Evolutionary conservation across 192 early-diverging fungal species (phyloP).

Genomic region (Coemansia umbellata): DNA sequence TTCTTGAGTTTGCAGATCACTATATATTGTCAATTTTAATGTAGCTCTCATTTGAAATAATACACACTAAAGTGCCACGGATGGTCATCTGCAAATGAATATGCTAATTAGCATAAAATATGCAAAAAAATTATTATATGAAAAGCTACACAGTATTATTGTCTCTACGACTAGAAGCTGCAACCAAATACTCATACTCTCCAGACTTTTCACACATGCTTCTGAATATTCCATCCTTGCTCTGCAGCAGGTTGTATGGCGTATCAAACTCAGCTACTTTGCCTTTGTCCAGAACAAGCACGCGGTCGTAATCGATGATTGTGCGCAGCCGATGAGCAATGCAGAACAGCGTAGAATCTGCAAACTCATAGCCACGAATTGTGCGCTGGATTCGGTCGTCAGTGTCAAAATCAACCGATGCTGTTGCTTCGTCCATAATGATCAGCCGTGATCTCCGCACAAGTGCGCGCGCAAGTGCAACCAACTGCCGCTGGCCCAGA

Average conservation of each 20-base stretch:
- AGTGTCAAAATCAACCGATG: conserved; percentile 79
- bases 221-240: conserved; percentile 59
- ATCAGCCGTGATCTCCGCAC: conserved; percentile 64
- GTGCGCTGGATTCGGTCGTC: conserved; percentile 87
- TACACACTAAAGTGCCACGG: too few species aligned
- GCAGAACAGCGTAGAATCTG: conserved; percentile 70
- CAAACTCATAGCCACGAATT: conserved; percentile 72
- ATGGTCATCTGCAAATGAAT: too few species aligned
- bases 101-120: neutral
- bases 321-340: conserved; percentile 89
- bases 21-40: neutral
- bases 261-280: conserved; percentile 77
- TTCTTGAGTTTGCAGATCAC: neutral
- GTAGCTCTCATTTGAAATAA: too few species aligned
- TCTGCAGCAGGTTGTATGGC: conserved; percentile 64
- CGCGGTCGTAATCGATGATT: conserved; percentile 80
- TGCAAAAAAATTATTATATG: neutral
- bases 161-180: conserved; percentile 26
- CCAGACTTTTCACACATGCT: conserved; percentile 79
- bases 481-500: conserved; percentile 69
- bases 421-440: conserved; percentile 86
- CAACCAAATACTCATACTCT: conserved; percentile 61
- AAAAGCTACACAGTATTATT: neutral
- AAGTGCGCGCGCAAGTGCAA: conserved; percentile 74
- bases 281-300: conserved; percentile 79